A percentile compares a stretch with the other conserved stretches of the same genome.
phyloP scores from a whole-genome alignment of 2,329 filamentous ascomycete species.

The Colletotrichum sp. region DNA sequence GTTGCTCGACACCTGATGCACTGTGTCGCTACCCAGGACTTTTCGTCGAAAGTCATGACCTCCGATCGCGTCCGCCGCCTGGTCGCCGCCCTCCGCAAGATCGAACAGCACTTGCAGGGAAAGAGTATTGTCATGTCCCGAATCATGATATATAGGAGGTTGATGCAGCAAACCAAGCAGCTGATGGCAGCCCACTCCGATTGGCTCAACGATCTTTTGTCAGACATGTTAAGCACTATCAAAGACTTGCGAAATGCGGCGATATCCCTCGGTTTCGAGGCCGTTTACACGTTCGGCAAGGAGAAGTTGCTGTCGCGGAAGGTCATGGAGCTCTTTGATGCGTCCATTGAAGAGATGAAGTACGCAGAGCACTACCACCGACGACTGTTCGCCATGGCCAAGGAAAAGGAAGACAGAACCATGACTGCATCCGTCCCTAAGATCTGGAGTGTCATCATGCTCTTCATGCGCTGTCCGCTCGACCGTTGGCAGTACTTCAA shows the following conservation, averaged over 20 bases:
- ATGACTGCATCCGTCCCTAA: slow-evolving; percentile 70
- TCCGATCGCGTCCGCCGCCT: slow-evolving; percentile 72
- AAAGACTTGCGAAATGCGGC: slow-evolving; percentile 79
- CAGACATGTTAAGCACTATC: slow-evolving; percentile 78
- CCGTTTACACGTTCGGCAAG: slow-evolving; percentile 71
- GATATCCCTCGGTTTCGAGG: slow-evolving; percentile 74
- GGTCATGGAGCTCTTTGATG: slow-evolving; percentile 67
- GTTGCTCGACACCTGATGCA: slow-evolving; percentile 81
- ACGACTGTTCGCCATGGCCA: slow-evolving; percentile 71
- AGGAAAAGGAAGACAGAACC: slow-evolving; percentile 63
- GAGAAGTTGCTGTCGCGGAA: slow-evolving; percentile 71
- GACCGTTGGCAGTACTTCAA: slow-evolving; percentile 76
- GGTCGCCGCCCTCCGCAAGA: slow-evolving; percentile 71
- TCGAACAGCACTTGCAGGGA: slow-evolving; percentile 76
- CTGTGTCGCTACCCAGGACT: slow-evolving; percentile 80
- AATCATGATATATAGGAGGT: slow-evolving; percentile 77
- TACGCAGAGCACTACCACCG: slow-evolving; percentile 74
- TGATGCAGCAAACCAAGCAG: slow-evolving; percentile 73
- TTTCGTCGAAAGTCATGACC: slow-evolving; percentile 76
- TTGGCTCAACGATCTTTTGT: slow-evolving; percentile 85
- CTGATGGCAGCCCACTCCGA: slow-evolving; percentile 74
- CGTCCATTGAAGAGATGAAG: slow-evolving; percentile 61
- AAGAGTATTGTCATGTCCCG: slow-evolving; percentile 82
- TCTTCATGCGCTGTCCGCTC: slow-evolving; percentile 73
- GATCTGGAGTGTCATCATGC: slow-evolving; percentile 84